phyloP scores from a whole-genome alignment of 306 rosid species.

The Acmispon strigosus region DNA sequence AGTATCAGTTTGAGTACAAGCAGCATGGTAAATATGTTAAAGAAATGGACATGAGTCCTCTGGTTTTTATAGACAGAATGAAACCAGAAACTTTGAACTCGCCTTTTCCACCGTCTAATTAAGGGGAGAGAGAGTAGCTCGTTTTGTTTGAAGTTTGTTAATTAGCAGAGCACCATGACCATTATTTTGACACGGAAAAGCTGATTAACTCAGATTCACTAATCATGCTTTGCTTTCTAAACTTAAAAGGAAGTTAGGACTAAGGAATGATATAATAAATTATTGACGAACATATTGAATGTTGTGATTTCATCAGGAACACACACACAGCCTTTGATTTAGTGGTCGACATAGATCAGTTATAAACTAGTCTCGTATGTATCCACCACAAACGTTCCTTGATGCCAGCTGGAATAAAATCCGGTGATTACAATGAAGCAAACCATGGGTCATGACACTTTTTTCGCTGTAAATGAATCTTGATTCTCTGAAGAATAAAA shows the following conservation, averaged over 20 bases:
- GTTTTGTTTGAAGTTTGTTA: neutral
- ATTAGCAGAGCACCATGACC: constrained; percentile 5
- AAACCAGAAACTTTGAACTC: too few relatives aligned
- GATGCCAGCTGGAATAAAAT: constrained; percentile 6
- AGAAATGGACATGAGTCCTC: neutral
- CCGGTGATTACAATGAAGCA: constrained; percentile 2
- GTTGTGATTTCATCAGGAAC: neutral
- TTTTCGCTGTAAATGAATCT: constrained; percentile 15
- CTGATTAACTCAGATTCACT: constrained; percentile 20
- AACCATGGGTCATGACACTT: neutral
- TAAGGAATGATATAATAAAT: neutral
- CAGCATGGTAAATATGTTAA: neutral
- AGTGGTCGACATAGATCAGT: constrained; percentile 17
- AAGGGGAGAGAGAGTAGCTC: neutral
- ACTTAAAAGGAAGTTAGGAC: neutral
- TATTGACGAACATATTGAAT: constrained; percentile 15
- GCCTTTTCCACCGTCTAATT: constrained; percentile 15
- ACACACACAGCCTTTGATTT: constrained; percentile 11
- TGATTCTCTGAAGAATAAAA: constrained; percentile 13
- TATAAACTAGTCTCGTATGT: constrained; percentile 6
- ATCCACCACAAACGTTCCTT: neutral
- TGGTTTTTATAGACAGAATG: too few relatives aligned
- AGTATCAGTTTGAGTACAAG: neutral
- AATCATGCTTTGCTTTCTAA: constrained; percentile 12
- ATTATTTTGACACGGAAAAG: constrained; percentile 26